phyloP scores from a whole-genome alignment of 805 yeast species.

The Blastobotrys mokoenaii region DNA sequence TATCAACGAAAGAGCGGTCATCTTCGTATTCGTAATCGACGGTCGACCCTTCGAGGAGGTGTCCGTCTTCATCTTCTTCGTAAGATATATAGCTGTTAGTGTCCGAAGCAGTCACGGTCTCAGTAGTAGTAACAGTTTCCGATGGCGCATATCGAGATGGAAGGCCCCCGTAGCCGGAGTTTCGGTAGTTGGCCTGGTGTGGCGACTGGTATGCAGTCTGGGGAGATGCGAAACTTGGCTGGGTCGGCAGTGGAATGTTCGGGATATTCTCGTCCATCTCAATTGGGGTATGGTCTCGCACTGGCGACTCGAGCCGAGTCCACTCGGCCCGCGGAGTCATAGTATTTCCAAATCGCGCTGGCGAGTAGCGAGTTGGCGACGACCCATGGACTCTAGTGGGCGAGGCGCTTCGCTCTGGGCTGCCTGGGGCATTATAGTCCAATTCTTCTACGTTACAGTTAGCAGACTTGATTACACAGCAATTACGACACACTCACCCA shows the following conservation, averaged over 20 bases:
- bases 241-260: conserved; percentile 12
- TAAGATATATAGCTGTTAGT: conserved; percentile 6
- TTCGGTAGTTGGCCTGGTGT: not conserved
- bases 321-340: conserved; percentile 56
- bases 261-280: conserved; percentile 13
- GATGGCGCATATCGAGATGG: not conserved
- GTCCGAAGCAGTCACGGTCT: conserved; percentile 7
- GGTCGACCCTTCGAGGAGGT: not conserved
- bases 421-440: not conserved
- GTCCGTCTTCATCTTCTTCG: conserved; percentile 10
- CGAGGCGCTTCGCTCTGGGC: not conserved
- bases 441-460: not conserved
- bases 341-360: conserved; percentile 15
- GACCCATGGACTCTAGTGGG: conserved; percentile 6
- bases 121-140: conserved; percentile 2
- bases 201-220: not conserved
- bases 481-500: too few relatives aligned
- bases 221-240: conserved; percentile 12
- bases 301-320: conserved; percentile 65
- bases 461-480: too few relatives aligned
- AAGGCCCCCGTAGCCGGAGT: not conserved
- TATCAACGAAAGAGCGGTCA: conserved; percentile 2
- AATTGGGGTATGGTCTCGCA: conserved; percentile 17
- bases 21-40: conserved; percentile 9
- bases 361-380: conserved; percentile 10